Percentiles rank a stretch among this genome's conserved stretches.
Conservation (phyloP, 495 filamentous ascomycete genomes). For the Glonium stellatum region DNA sequence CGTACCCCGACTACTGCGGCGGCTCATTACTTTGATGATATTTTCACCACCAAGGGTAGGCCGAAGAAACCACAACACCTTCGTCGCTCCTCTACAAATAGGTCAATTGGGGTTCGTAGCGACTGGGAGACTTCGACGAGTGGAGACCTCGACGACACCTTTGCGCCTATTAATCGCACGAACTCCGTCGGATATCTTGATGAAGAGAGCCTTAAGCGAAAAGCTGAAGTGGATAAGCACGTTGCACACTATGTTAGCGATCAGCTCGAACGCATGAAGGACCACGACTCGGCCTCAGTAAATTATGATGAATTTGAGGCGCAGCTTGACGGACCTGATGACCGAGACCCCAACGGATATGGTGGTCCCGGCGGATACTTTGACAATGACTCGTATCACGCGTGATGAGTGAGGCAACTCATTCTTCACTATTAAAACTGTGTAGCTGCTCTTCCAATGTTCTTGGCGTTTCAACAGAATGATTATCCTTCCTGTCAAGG, state of each 20-base stretch:
- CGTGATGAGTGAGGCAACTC: background rate
- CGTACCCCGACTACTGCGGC: slow-evolving; percentile 76
- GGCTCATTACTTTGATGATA: slow-evolving; percentile 91
- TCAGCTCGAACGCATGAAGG: slow-evolving; percentile 33
- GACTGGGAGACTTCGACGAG: slow-evolving; percentile 57
- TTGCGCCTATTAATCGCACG: slow-evolving; percentile 19
- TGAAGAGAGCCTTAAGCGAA: slow-evolving; percentile 30
- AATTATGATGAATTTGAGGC: slow-evolving; percentile 34
- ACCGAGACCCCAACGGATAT: slow-evolving; percentile 11
- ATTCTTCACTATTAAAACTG: background rate
- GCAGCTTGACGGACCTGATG: slow-evolving; percentile 27
- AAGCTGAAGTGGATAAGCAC: slow-evolving; percentile 34
- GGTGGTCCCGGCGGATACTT: slow-evolving; percentile 15
- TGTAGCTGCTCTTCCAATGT: too few species aligned
- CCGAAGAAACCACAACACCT: slow-evolving; percentile 45
- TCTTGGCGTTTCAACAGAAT: too few species aligned
- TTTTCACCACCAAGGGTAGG: slow-evolving; percentile 53
- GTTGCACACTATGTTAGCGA: slow-evolving; percentile 36
- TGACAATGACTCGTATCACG: slow-evolving; percentile 2
- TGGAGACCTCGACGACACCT: slow-evolving; percentile 37
- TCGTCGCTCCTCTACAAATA: slow-evolving; percentile 72
- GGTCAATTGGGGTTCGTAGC: slow-evolving; percentile 81
- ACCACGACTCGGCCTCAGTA: slow-evolving; percentile 14
- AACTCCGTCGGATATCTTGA: slow-evolving; percentile 29
- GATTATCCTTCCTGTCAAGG: background rate